Evolutionary conservation across 371 early-diverging fungal genomes (phyloP).

Genomic region (Rhizopus arrhizus): DNA sequence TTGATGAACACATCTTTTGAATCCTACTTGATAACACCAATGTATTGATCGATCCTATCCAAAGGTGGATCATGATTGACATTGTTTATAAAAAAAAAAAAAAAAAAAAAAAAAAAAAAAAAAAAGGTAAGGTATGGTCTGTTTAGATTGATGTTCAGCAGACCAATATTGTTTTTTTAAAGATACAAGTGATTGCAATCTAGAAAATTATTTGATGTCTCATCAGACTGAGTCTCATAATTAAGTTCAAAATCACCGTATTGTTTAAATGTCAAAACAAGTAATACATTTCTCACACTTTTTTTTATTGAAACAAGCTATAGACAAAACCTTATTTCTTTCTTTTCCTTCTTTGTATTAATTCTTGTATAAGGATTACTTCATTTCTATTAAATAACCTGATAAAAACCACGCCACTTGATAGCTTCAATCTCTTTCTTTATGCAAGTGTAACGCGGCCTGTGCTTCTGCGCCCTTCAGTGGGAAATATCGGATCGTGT

Average conservation of each 20-base stretch:
- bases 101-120: no score
- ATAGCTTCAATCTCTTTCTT: neutral
- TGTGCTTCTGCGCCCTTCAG: slow-evolving; percentile 20
- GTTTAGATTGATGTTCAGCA: no score
- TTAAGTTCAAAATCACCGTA: no score
- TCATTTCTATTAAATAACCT: neutral
- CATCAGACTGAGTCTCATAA: no score
- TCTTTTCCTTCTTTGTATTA: neutral
- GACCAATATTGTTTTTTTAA: no score
- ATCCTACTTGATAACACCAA: no score
- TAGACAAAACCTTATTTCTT: neutral
- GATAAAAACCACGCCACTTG: neutral
- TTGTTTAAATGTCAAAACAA: neutral
- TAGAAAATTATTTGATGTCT: no score
- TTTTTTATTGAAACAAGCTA: neutral
- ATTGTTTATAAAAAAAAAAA: no score
- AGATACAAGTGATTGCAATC: no score
- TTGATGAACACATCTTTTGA: no score
- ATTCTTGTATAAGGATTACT: neutral
- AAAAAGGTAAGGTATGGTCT: neutral
- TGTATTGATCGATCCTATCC: no score
- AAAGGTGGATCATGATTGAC: no score
- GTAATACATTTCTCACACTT: neutral
- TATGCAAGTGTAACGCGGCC: slow-evolving; percentile 27
- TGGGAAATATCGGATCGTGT: slow-evolving; percentile 24